Percentiles rank a stretch among this genome's conserved stretches.
phyloP scores from a whole-genome alignment of 129 eudicot genomes.

The Calendula officinalis region DNA sequence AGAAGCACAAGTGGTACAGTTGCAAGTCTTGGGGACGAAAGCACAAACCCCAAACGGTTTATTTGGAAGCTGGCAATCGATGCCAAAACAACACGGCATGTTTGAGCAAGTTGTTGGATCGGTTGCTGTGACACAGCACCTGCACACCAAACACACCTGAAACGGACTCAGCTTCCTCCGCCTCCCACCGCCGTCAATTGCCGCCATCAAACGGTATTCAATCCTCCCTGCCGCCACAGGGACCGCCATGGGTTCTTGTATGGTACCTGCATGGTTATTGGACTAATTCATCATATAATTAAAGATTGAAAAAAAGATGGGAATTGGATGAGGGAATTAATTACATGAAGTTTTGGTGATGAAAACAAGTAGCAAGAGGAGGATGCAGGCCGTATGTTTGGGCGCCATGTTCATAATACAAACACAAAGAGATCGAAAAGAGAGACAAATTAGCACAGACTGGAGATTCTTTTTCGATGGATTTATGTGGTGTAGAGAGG shows the following conservation, averaged over 20 bases:
- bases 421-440: background rate
- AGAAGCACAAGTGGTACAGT: conserved; percentile 41
- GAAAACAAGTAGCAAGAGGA: conserved; percentile 29
- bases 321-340: background rate
- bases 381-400: background rate
- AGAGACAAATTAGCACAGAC: conserved; percentile 6
- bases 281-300: background rate
- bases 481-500: conserved; percentile 31
- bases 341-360: conserved; percentile 18
- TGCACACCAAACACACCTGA: conserved; percentile 46
- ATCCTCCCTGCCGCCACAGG: conserved; percentile 10
- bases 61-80: conserved; percentile 54
- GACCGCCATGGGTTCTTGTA: background rate
- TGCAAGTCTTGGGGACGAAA: conserved; percentile 49
- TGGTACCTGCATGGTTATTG: conserved; percentile 10
- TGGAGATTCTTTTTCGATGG: conserved; percentile 14
- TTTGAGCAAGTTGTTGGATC: conserved; percentile 42
- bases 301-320: background rate
- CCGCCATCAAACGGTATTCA: conserved; percentile 7
- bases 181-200: background rate
- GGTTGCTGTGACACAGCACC: conserved; percentile 32
- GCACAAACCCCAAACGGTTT: conserved; percentile 52
- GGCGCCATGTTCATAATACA: conserved; percentile 1
- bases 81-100: conserved; percentile 50
- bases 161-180: conserved; percentile 40